Conservation (phyloP, 495 filamentous ascomycete genomes). For the Darksidea phi region DNA sequence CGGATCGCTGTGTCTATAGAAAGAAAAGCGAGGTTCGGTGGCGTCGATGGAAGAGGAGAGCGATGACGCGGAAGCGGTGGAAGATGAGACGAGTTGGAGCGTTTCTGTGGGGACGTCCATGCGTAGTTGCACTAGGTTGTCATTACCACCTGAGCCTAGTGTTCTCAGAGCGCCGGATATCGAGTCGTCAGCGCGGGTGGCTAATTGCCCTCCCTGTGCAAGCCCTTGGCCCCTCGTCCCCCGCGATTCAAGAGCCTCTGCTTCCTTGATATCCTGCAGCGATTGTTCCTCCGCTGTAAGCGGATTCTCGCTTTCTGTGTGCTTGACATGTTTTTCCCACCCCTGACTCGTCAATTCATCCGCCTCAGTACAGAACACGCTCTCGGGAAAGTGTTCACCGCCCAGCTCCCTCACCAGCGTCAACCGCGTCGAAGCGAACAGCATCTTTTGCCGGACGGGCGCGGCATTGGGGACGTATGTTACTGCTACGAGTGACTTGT, state of each 20-base stretch:
- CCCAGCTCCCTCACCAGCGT: conserved; percentile 85
- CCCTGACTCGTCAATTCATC: conserved; percentile 68
- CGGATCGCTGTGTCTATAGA: conserved; percentile 67
- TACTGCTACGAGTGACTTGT: conserved; percentile 63
- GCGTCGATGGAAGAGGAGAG: conserved; percentile 65
- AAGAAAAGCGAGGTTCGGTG: conserved; percentile 84
- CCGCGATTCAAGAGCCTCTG: conserved; percentile 72
- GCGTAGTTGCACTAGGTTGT: conserved; percentile 75
- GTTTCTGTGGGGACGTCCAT: conserved; percentile 76
- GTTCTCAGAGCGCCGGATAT: conserved; percentile 52
- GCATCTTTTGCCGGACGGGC: conserved; percentile 90
- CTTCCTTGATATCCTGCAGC: conserved; percentile 71
- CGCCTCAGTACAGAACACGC: conserved; percentile 72
- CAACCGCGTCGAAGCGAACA: conserved; percentile 85
- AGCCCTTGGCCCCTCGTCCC: conserved; percentile 63
- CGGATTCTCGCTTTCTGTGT: conserved; percentile 62
- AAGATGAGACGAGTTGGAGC: conserved; percentile 66
- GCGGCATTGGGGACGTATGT: conserved; percentile 90
- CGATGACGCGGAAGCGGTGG: conserved; percentile 43
- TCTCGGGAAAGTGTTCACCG: conserved; percentile 78
- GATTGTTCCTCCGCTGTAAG: conserved; percentile 85
- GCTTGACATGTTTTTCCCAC: conserved; percentile 73
- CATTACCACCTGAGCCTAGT: conserved; percentile 46
- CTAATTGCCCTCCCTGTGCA: conserved; percentile 50
- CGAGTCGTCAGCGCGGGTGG: conserved; percentile 40